phyloP scores from a whole-genome alignment of 73 alveolate genomes.

The Diophrys appendiculata region DNA sequence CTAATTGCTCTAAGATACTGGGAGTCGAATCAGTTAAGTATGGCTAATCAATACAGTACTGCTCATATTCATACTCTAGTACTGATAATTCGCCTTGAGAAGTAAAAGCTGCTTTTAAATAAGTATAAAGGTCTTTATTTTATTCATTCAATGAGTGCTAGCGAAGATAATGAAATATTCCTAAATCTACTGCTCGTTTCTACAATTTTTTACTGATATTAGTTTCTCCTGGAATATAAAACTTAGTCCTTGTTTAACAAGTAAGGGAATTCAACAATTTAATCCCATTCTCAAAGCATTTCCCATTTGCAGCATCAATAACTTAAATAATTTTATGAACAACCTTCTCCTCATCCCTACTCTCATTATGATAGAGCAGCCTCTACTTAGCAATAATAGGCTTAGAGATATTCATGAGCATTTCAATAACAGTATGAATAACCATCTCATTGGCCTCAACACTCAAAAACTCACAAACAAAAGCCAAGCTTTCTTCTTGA shows the following conservation, averaged over 20 bases:
- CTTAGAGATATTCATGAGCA: not conserved
- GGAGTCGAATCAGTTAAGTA: not conserved
- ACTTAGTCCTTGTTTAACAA: conserved; percentile 7
- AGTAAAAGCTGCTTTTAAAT: not conserved
- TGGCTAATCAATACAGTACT: conserved; percentile 14
- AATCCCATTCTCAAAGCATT: not conserved
- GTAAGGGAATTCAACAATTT: not conserved
- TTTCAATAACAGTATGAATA: too few relatives aligned
- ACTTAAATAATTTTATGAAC: not conserved
- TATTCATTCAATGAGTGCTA: not conserved
- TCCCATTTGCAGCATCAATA: not conserved
- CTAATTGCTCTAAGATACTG: too few relatives aligned
- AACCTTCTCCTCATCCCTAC: not conserved
- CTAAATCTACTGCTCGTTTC: not conserved
- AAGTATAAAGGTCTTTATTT: not conserved
- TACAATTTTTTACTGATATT: conserved; percentile 1
- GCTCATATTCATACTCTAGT: not conserved
- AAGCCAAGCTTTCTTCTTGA: too few relatives aligned
- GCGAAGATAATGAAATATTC: not conserved
- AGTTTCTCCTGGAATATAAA: conserved; percentile 59
- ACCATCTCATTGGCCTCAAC: too few relatives aligned
- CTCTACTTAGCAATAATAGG: not conserved
- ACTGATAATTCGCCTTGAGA: not conserved
- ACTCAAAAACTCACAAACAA: too few relatives aligned
- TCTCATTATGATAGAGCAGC: not conserved